Base-by-base conservation (phyloP, 345 rosid species). In the Gossypium australe region DNA sequence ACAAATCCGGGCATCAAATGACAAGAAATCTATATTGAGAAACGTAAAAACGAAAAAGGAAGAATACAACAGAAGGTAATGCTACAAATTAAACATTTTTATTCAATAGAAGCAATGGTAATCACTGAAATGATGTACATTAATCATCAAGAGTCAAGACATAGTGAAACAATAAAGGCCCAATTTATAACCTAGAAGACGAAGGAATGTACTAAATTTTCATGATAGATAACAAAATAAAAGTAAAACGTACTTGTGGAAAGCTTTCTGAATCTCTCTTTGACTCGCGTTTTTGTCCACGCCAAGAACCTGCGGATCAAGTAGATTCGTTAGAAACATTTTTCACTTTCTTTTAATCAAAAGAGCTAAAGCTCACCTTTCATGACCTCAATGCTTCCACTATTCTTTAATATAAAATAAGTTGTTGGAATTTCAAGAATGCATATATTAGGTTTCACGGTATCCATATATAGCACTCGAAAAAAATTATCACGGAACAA, bases 251-350 rank as follows among this genome's bases (percentile, higher is more conserved):
- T 80, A 95, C 98, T 91, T 93, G 88, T 95, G 99, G 78, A 95
- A 95, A 78, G 98, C 98, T 85, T 95, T 95, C 83, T 95, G 99
- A 70, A 95, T 95, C 64, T 95, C 97, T 4, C 98, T 89, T 75
- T 88, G 97, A 79, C 90, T 84, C 27, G 99, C 98, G 47, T 86
- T 90, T 27, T 78, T 79, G 51, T 92, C 92, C 41, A 95, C 94
- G 67, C 98, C 98, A 65, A 95, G 98, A 85, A 90, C 90, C 99
- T 95, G 89, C 53, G 14, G 66, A 72, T 20, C 64, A 13, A 72
- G 55, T 38, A 57, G 10, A 14, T 48, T 48, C 24, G 14, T 59
- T 20, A 34, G 18, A 38, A 55, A 67, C 41, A 34, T 34, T 34
- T 34, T 5, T 44, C 20, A 13, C 27, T 18, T 18, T 56, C 59